phyloP scores from a whole-genome alignment of 2,329 filamentous ascomycete genomes.

The Cladosporium austrohemisphaericum region DNA sequence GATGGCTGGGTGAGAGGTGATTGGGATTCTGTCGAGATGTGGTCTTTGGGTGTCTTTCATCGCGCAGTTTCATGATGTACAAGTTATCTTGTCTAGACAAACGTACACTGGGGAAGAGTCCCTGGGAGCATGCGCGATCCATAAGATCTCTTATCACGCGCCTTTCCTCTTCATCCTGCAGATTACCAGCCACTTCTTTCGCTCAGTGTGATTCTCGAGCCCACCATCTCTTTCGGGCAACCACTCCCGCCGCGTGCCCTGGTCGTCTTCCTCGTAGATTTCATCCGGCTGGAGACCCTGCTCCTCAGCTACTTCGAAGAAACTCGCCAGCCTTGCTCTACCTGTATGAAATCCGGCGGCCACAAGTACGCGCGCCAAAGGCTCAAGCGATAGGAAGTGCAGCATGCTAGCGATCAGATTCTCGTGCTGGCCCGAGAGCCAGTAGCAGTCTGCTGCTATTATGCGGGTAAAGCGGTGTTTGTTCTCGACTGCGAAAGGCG shows the following conservation, averaged over 20 bases:
- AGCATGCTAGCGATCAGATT: conserved; percentile 61
- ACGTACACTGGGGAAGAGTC: too few species aligned
- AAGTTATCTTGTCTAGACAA: too few species aligned
- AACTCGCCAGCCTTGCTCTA: conserved; percentile 59
- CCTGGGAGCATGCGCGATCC: too few species aligned
- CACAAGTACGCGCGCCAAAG: conserved; percentile 56
- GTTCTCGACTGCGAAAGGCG: conserved; percentile 37
- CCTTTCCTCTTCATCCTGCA: conserved; percentile 24
- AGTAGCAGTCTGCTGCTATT: conserved; percentile 69
- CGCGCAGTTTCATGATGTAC: background rate
- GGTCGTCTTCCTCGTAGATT: conserved; percentile 66
- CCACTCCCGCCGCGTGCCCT: conserved; percentile 62
- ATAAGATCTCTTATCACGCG: background rate
- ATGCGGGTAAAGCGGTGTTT: conserved; percentile 56
- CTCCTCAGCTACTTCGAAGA: conserved; percentile 56
- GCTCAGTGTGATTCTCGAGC: conserved; percentile 56
- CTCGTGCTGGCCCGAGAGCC: conserved; percentile 71
- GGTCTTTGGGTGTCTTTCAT: too few species aligned
- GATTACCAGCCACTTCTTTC: conserved; percentile 69
- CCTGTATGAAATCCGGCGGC: conserved; percentile 72
- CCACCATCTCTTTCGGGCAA: conserved; percentile 52
- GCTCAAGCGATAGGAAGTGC: conserved; percentile 53
- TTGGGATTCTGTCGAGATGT: background rate
- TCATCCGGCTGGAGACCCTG: conserved; percentile 58
- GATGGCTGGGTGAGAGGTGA: background rate